Conservation (phyloP, 225 moss, liverwort and hornwort genomes). For the Neckera pumila region DNA sequence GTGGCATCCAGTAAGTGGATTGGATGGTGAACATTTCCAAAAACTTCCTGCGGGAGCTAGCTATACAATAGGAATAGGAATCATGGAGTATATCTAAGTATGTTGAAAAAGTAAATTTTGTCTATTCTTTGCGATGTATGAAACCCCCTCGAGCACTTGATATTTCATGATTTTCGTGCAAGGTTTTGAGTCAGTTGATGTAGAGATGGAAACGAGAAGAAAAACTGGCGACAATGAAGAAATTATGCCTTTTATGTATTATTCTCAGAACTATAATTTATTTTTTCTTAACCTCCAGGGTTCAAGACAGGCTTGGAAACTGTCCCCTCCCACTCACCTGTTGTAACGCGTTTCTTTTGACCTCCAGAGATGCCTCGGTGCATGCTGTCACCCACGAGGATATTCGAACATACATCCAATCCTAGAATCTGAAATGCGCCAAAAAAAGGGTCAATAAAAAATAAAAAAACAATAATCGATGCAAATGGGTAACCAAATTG, state of each 20-base stretch:
- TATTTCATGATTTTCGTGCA: background rate
- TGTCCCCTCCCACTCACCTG: background rate
- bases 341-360: constrained; percentile 57
- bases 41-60: background rate
- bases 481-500: background rate
- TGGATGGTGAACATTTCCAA: background rate
- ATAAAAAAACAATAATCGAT: no score
- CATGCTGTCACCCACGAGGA: constrained; percentile 46
- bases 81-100: background rate
- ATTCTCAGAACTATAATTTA: background rate
- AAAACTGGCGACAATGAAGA: background rate
- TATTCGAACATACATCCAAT: constrained; percentile 33
- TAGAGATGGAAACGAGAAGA: background rate
- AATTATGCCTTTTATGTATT: no score
- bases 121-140: background rate
- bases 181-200: background rate
- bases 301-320: no score
- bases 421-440: constrained; percentile 26
- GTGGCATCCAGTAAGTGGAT: background rate
- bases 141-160: background rate
- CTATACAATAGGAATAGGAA: background rate
- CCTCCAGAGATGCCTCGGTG: constrained; percentile 61
- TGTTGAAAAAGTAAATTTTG: background rate
- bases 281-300: background rate
- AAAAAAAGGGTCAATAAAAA: background rate